Base-by-base conservation (phyloP, 1,139 yeast genomes). In the Cylindricascospora bacillispora region DNA sequence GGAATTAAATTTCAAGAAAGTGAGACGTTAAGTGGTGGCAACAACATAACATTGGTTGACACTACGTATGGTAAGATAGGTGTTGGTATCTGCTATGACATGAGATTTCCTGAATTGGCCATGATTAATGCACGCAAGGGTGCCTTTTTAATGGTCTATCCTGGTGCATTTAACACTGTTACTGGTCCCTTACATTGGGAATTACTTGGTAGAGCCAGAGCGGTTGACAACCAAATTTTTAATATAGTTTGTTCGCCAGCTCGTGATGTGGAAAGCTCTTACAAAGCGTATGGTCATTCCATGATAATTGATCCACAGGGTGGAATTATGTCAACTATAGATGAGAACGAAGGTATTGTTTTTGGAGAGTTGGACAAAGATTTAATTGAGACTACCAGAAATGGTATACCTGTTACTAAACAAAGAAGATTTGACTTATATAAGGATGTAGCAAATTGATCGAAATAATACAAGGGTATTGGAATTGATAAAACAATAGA, bases 111-210 rank as follows among this genome's bases (percentile, higher is more conserved):
- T 1, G 95, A 86, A 54, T 63, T 85, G 40, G 93, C 95, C 2
- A 68, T 74, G 43, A 65, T 77, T 14, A 85, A 93, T 6, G 73
- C 93, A 3, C 68, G 95, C 40, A 54, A 61, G 22, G 72, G 73
- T 34, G 75, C 93, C 0, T 83, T 83, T 57, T 93, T 92, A 22
- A 78, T 85, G 89, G 65, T 83, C 31, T 85, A 83, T 43, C 97
- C 97, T 0, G 93, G 95, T 31, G 97, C 97, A 0, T 86, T 86
- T 62, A 86, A 86, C 61, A 81, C 93, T 14, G 82, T 89, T 18
- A 86, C 97, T 0, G 97, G 97, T 0, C 97, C 97, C 1, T 62
- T 82, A 49, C 95, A 83, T 54, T 86, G 97, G 97, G 79, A 77
- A 42, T 63, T 85, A 41, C 66, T 86, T 36, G 95, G 92, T 1